Percentiles rank a stretch among this genome's conserved stretches.
These are phyloP conservation scores for Alternaria sp. DNA, from an alignment of 2,329 filamentous ascomycete species.

Conservation along the genomic window DNA sequence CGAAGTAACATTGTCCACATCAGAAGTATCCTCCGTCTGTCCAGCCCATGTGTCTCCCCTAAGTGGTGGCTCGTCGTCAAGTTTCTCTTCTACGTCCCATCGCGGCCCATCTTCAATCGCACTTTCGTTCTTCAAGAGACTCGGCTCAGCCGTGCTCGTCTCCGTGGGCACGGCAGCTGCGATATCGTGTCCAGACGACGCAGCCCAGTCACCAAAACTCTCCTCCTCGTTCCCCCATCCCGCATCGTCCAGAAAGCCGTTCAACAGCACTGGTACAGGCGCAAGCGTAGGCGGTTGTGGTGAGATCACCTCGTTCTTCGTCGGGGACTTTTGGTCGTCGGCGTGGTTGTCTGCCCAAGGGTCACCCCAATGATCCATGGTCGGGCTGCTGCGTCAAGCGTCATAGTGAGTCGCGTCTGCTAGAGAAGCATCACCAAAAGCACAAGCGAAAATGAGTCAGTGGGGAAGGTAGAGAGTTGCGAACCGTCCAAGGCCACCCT, in stretches of 20 bases:
- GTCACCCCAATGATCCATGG: slow-evolving; percentile 55
- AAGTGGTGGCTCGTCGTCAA: neutral
- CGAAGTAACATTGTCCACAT: slow-evolving; percentile 32
- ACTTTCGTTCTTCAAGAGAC: neutral
- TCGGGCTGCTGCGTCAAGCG: slow-evolving; percentile 40
- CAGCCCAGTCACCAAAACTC: slow-evolving; percentile 43
- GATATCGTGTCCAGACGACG: slow-evolving; percentile 19
- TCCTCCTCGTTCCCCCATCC: slow-evolving; percentile 48
- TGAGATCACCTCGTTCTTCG: slow-evolving; percentile 38
- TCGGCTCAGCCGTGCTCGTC: slow-evolving; percentile 6
- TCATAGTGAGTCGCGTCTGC: slow-evolving; percentile 48
- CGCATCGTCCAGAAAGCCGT: slow-evolving; percentile 49
- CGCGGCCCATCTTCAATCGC: neutral
- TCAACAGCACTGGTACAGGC: slow-evolving; percentile 33
- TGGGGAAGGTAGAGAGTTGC: slow-evolving; percentile 1
- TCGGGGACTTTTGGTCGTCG: slow-evolving; percentile 31
- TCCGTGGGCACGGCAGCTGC: slow-evolving; percentile 11
- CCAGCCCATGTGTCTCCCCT: slow-evolving; percentile 24
- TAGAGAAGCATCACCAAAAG: slow-evolving; percentile 42
- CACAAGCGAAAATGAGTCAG: slow-evolving; percentile 1
- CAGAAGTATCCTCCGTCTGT: slow-evolving; percentile 16
- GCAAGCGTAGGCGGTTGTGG: slow-evolving; percentile 27
- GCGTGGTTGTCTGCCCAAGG: slow-evolving; percentile 52
- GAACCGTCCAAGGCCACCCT: slow-evolving; percentile 17
- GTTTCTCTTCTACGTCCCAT: slow-evolving; percentile 15